phyloP scores from a whole-genome alignment of 108 stramenopile genomes.

The Thalassiosira profunda region DNA sequence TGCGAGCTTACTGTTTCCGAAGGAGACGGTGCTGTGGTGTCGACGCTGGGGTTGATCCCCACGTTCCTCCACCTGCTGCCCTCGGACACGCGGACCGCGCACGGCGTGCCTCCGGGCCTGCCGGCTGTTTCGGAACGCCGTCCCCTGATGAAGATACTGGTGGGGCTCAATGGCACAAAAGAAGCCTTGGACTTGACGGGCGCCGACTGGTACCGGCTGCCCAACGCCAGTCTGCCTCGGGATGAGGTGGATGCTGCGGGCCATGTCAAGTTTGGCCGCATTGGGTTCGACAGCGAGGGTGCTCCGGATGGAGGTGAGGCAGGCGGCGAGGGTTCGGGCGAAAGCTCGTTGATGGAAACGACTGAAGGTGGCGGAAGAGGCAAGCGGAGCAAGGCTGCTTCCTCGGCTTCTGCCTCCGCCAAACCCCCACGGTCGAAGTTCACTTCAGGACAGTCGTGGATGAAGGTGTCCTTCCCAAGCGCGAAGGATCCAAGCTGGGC shows the following conservation, averaged over 20 bases:
- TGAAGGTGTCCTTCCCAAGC: conserved; percentile 90
- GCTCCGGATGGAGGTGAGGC: conserved; percentile 12
- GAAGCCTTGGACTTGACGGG: conserved; percentile 79
- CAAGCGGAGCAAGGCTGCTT: conserved; percentile 17
- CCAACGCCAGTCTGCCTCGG: conserved; percentile 65
- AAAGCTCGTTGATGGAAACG: conserved; percentile 1
- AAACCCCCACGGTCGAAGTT: conserved; percentile 56
- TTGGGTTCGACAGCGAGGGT: conserved; percentile 55
- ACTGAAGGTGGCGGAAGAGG: conserved; percentile 31
- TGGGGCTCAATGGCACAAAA: conserved; percentile 71
- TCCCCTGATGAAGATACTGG: conserved; percentile 81
- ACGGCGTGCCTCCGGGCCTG: conserved; percentile 80
- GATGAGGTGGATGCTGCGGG: conserved; percentile 80
- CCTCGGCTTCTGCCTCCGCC: conserved; percentile 16
- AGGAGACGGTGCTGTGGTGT: conserved; percentile 59
- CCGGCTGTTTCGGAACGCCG: conserved; percentile 84
- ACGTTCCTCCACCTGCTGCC: conserved; percentile 83
- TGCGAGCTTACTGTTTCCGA: conserved; percentile 40
- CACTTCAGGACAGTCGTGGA: conserved; percentile 78
- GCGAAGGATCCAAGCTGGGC: conserved; percentile 92
- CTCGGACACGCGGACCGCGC: conserved; percentile 62
- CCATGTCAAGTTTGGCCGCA: conserved; percentile 61
- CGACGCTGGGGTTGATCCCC: conserved; percentile 77
- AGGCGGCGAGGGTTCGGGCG: conserved; percentile 26
- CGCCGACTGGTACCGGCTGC: conserved; percentile 89